Evolutionary conservation across 257 asterid genomes (phyloP), one percentile per base, ranked within the genome.

Genomic region (Lantana camara): DNA sequence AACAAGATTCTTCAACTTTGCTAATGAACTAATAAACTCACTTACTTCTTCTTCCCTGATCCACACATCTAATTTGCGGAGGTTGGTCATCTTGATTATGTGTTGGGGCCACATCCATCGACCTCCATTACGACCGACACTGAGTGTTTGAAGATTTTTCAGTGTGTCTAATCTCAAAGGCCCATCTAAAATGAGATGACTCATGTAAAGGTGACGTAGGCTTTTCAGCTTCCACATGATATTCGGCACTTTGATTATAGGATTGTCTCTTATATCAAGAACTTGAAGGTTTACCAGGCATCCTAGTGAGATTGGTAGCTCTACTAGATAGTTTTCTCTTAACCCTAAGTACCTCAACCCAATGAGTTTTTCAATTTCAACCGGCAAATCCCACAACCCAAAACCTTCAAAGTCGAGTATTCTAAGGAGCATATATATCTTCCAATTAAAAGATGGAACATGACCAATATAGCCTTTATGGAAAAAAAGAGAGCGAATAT

Each of bases 141-240:
- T 66, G 19, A 70, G 55, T 8, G 75, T 45, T n/a, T 44, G 75
- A 51, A 70, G 65, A 30, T 70, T 54, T 9, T 32, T 62, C 22
- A 54, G 29, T 6, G 38, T 57, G 59, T 53, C 42, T 10, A 53
- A 49, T 41, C 19, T 30, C 47, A 60, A 20, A 12, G 16, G 21
- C 3, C 4, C 15, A 11, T 23, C 6, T 17, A 40, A 51, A 3
- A 6, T 0, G 22, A 62, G 8, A 0, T 13, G 7, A 42, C 41
- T 7, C 35, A 70, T 15, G 21, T 46, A 63, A 10, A 62, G 16
- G 14, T 62, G 70, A 15, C 27, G 35, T 17, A 70, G 34, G 11
- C 23, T 30, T 6, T 22, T 50, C 37, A 70, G 5, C 30, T 62
- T 62, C 64, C 59, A 62, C 22, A 62, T 9, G 13, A 70, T 51